Evolutionary conservation across 2,329 filamentous ascomycete species (phyloP), one percentile per base, ranked within the genome.

Genomic region (Simplicillium sp.): DNA sequence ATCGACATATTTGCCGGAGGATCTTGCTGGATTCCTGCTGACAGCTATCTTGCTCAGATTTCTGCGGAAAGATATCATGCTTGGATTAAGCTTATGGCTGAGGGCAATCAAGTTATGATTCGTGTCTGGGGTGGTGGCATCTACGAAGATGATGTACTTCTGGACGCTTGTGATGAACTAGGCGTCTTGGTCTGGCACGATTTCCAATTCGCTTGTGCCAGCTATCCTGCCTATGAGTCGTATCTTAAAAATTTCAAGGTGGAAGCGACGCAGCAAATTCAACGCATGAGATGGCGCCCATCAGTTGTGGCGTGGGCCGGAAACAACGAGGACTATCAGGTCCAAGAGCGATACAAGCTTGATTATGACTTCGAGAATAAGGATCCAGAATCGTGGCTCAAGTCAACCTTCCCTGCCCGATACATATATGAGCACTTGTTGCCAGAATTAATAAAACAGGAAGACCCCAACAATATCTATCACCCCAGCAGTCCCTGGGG

Each of bases 291-390:
- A 37, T 67, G 72, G 38, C 77, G 80, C 46, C 73, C 86, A 1
- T 85, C 76, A 0, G 71, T 92, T 43, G 75, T 84, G 9, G 76
- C 90, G 36, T 90, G 80, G 64, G 84, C 82, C 6, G 87, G 87
- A 2, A 90, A 89, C 57, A 92, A 92, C 50, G 86, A 90, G 56
- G 85, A 68, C 52, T 90, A 90, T 54, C 81, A 87, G 56, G 81
- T 88, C 11, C 76, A 81, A 48, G 84, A 89, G 55, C 67, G 70
- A 13, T 75, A 73, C 43, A 68, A 73, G 1, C 67, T 90, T 40
- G 78, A 75, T 3, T 90, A 89, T 54, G 68, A 94, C 49, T 83
- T 77, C 48, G 71, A 77, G 11, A 81, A 94, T 64, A 86, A 84
- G 51, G 72, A 89, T 52, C 76, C 84, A 1, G 72, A 85, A 47